Evolutionary conservation across 768 basidiomycete species (phyloP), one percentile per base, ranked within the genome.

Genomic region (Astraeus odoratus): DNA sequence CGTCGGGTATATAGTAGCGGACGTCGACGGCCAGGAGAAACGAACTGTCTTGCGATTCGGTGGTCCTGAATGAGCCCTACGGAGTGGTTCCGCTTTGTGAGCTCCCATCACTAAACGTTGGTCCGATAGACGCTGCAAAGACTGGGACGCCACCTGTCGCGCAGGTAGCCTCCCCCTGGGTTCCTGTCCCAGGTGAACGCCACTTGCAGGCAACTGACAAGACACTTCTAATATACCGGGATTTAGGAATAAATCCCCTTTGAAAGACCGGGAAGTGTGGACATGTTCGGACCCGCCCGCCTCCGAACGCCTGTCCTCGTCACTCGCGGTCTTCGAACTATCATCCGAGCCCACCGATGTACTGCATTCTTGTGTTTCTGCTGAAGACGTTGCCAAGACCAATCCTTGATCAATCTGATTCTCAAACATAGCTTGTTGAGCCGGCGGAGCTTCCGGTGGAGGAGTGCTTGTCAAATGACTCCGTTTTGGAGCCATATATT

Each of bases 391-490:
- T 10, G 85, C 87, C 9, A 88, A 65, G 35, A 77, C 78, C 16
- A 90, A 65, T 0, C 83, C 72, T 40, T 75, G 71, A 18, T 77
- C 86, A 10, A 90, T 71, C 41, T 80, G 72, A 47, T 71, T 75
- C 57, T 86, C 81, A 54, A 86, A 90, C 16, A 79, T 65, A 2
- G 74, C 72, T 38, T 78, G 85, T 52, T 77, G 84, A 19, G 73
- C 74, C 8, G 76, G 70, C 0, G 87, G 71, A 1, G 86, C 88
- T 54, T 83, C 84, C 1, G 81, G 77, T 3, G 87, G 85, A 20
- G 88, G 87, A 8, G 87, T 86, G 52, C 85, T 88, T 2, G 87
- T 90, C 88, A 87, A 90, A 61, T 85, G 83, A 25, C 76, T 70
- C 24, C 87, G 77, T 57, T 75, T 82, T 1, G 88, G 84, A 15